Percentiles rank a stretch among this genome's conserved stretches.
Conservation (phyloP, 495 filamentous ascomycete genomes). For the Neurospora sp. region DNA sequence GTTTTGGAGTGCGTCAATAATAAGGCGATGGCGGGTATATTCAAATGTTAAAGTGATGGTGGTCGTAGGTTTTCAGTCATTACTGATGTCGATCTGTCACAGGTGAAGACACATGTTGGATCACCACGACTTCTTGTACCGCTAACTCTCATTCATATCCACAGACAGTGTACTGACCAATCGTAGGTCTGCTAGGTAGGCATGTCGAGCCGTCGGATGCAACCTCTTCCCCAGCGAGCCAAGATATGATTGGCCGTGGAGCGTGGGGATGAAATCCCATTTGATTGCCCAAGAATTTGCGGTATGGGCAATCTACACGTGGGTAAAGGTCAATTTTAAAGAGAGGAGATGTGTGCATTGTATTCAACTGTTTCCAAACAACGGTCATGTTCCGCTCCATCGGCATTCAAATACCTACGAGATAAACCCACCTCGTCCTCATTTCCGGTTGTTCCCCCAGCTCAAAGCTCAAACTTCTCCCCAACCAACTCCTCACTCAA, state of each 20-base stretch:
- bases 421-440: neutral
- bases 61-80: neutral
- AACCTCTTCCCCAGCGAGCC: too few relatives aligned
- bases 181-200: too few relatives aligned
- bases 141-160: too few relatives aligned
- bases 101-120: neutral
- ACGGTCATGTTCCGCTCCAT: neutral
- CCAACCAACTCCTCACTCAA: slow-evolving; percentile 35
- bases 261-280: too few relatives aligned
- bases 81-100: neutral
- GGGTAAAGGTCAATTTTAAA: neutral
- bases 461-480: slow-evolving; percentile 23
- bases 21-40: neutral
- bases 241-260: too few relatives aligned
- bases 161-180: too few relatives aligned
- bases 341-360: neutral
- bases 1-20: neutral
- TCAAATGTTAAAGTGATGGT: neutral
- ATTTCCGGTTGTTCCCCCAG: neutral
- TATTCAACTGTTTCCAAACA: neutral
- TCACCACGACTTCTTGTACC: neutral
- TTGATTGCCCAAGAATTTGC: too few relatives aligned
- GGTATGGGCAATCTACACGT: neutral
- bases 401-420: neutral
- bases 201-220: too few relatives aligned